Evolutionary conservation across 192 early-diverging fungal species (phyloP), one percentile per base, ranked within the genome.

Genomic region (Coemansia sp.): DNA sequence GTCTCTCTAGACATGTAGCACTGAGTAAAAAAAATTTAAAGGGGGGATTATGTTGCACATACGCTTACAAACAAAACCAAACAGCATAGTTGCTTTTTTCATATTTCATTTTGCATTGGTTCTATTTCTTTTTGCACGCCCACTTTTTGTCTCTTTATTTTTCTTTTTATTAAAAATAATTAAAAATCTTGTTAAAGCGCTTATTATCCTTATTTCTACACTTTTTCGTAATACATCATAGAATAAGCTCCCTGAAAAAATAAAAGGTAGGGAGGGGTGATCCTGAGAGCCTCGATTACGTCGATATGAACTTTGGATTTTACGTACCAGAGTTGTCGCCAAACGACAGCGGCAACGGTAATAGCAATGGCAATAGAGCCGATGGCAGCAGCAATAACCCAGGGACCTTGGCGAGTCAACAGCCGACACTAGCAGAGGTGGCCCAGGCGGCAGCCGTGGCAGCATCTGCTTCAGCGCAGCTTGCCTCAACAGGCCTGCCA

Each of bases 371-470:
- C n/a, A n/a, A n/a, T n/a, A n/a, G n/a, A n/a, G n/a, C n/a, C n/a
- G n/a, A n/a, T n/a, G n/a, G n/a, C 52, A 28, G 3, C 14, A 29
- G 7, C 46, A 29, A 20, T 18, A 60, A 27, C 28, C n/a, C 24
- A 2, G 48, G 59, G 0, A 11, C 52, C 6, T 7, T 16, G 20
- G 27, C 27, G 8, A 27, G 27, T 14, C 52, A 54, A 25, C 61
- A 54, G 61, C 61, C 61, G 10, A 39, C 61, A 6, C 35, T 55
- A 7, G 61, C 61, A 18, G 61, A 62, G 8, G 61, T 59, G 13
- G 42, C 65, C 0, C n/a, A 45, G 1, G 60, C 48, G 6, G 60
- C 60, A 5, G 49, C 47, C 8, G 19, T 48, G 10, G 25, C 48
- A 23, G 30, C 49, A 29, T 28, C 59, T 10, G 60, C 60, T 23